Conservation (phyloP, 179 eudicot species). For the Gypsophila paniculata region DNA sequence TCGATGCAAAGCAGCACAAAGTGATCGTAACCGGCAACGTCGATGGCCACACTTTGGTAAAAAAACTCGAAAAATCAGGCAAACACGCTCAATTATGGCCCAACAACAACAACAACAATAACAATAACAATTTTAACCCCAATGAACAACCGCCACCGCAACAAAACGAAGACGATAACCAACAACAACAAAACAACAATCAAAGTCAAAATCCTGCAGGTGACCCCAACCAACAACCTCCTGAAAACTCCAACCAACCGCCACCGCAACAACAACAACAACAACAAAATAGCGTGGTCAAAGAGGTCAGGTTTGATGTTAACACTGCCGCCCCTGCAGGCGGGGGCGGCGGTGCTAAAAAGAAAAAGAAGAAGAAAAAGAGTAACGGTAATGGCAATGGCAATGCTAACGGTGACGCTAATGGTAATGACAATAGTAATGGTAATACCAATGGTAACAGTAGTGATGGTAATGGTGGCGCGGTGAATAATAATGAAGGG, state of each 20-base stretch:
- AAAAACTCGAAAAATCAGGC: conserved; percentile 57
- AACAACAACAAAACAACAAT: neutral
- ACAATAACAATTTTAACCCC: neutral
- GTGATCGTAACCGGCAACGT: conserved; percentile 54
- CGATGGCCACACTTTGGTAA: conserved; percentile 40
- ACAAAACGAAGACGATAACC: neutral
- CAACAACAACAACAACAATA: conserved; percentile 2
- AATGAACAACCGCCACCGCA: conserved; percentile 14
- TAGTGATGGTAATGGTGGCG: conserved; percentile 13
- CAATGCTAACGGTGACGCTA: conserved; percentile 2
- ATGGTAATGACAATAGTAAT: conserved; percentile 3
- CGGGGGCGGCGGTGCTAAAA: neutral
- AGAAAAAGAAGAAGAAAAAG: conserved; percentile 13
- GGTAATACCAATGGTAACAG: neutral
- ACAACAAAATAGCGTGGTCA: conserved; percentile 5
- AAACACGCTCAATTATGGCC: conserved; percentile 69
- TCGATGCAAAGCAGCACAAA: conserved; percentile 55
- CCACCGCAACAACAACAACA: conserved; percentile 10
- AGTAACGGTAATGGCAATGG: conserved; percentile 16
- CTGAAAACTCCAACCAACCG: conserved; percentile 18
- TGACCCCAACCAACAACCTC: conserved; percentile 1
- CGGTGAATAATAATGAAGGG: neutral
- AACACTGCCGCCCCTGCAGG: conserved; percentile 22
- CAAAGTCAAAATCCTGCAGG: conserved; percentile 9
- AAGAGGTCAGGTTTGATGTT: conserved; percentile 35